phyloP scores from a whole-genome alignment of 73 alveolate genomes.

The Stentor roeselii region DNA sequence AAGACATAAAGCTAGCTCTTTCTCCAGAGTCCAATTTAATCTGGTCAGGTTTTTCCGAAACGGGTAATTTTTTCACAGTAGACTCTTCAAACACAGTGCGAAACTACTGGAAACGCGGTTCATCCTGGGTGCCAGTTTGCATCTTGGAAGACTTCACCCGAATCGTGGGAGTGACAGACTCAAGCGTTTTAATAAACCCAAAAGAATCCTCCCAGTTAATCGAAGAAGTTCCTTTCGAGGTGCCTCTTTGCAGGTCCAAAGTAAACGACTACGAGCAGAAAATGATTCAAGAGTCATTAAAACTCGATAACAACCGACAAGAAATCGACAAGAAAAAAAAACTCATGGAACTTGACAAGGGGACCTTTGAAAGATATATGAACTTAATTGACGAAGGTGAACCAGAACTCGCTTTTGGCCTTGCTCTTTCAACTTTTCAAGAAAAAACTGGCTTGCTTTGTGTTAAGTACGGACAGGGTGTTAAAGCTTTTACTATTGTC shows the following conservation, averaged over 20 bases:
- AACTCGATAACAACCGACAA: neutral
- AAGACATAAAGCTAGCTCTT: conserved; percentile 43
- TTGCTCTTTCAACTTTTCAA: neutral
- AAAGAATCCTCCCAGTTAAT: conserved; percentile 18
- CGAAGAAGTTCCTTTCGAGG: conserved; percentile 32
- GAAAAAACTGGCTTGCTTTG: neutral
- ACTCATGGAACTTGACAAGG: conserved; percentile 35
- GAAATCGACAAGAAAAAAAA: conserved; percentile 37
- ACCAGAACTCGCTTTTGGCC: conserved; percentile 34
- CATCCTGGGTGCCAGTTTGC: conserved; percentile 53
- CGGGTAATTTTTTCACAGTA: conserved; percentile 43
- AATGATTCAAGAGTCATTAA: neutral
- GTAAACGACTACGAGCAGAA: conserved; percentile 12
- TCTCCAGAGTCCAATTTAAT: conserved; percentile 29
- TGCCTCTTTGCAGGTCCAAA: conserved; percentile 28
- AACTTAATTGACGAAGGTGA: conserved; percentile 34
- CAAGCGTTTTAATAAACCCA: neutral
- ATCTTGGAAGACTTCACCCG: conserved; percentile 32
- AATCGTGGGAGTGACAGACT: conserved; percentile 29
- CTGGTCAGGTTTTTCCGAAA: conserved; percentile 61
- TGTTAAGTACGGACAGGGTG: neutral
- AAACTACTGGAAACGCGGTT: conserved; percentile 17
- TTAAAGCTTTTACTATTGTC: neutral
- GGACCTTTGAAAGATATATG: conserved; percentile 32
- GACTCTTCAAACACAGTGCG: conserved; percentile 47